Evolutionary conservation across 495 filamentous ascomycete genomes (phyloP), one percentile per base, ranked within the genome.

Genomic region (Beverwykella pulmonaria): DNA sequence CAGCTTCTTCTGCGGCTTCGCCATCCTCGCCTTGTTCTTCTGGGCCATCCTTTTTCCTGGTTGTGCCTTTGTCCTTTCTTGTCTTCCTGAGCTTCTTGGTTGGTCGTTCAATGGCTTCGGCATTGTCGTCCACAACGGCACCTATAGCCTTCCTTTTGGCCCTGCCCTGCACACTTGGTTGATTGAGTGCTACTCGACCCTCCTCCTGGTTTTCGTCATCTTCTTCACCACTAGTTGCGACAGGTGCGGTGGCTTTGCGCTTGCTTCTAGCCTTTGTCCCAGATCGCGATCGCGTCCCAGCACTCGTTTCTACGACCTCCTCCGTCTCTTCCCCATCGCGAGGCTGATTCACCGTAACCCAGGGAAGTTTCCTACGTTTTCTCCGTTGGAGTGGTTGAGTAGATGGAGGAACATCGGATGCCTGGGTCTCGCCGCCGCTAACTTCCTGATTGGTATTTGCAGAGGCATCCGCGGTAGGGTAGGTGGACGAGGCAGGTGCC

Each of bases 141-240:
- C 34, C 41, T 4, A 25, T 23, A 23, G 55, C 47, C 41, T 63
- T 62, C 53, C 59, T 53, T 19, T 62, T 68, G 59, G 59, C 59
- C 29, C 10, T 58, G 22, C 53, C 52, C 54, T 63, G 54, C 17
- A 26, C n/a, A 41, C 39, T 64, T 20, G 27, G 61, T 9, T 14
- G 50, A 70, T 75, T 44, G 0, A 48, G 20, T 44, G n/a, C 17
- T 6, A 32, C 29, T 22, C 20, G 58, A 0, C 73, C 74, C 71
- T 39, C 72, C 67, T 65, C 52, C 67, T 56, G 59, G 74, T 75
- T 60, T 75, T 75, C 48, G 73, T 76, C 59, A 48, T 68, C 53
- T 53, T 27, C 65, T 74, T 75, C 39, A 64, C 61, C 10, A 53
- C 55, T 55, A 60, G 73, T 56, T 20, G 60, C 47, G n/a, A 53